These are phyloP conservation scores for Vigna hirtella DNA, from an alignment of 306 rosid species.

Conservation along the genomic window DNA sequence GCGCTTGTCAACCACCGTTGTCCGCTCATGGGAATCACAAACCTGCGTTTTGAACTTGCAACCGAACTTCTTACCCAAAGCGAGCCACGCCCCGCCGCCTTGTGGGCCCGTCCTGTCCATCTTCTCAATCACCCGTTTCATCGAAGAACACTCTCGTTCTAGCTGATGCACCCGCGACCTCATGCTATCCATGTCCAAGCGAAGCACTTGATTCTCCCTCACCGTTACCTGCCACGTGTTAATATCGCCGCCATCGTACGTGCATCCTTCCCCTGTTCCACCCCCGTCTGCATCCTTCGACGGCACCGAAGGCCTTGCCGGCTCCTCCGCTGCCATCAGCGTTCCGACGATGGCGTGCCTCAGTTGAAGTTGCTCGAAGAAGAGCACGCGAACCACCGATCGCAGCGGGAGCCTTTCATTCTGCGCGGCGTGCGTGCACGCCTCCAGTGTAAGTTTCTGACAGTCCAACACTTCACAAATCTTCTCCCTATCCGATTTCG, in stretches of 20 bases:
- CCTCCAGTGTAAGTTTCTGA: slow-evolving; percentile 51
- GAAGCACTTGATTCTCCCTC: slow-evolving; percentile 27
- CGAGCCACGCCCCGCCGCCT: neutral
- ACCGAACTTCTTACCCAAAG: neutral
- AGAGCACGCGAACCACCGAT: slow-evolving; percentile 29
- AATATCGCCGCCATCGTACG: neutral
- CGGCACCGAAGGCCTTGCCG: neutral
- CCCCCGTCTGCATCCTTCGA: neutral
- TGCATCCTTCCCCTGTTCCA: neutral
- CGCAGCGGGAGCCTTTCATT: slow-evolving; percentile 85
- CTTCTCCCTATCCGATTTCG: slow-evolving; percentile 14
- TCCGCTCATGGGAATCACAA: slow-evolving; percentile 8
- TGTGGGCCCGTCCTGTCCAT: neutral
- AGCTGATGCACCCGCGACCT: slow-evolving; percentile 8
- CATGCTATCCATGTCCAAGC: slow-evolving; percentile 31
- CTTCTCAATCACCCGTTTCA: neutral
- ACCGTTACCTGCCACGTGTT: neutral
- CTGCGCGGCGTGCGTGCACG: slow-evolving; percentile 94
- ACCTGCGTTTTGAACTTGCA: slow-evolving; percentile 31
- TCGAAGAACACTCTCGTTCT: neutral
- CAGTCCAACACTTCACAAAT: neutral
- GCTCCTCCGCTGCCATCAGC: neutral
- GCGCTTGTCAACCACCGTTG: neutral
- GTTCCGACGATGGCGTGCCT: neutral
- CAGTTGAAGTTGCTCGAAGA: slow-evolving; percentile 23